phyloP scores from a whole-genome alignment of 352 stramenopile genomes.

The Phytopythium chamaehyphon region DNA sequence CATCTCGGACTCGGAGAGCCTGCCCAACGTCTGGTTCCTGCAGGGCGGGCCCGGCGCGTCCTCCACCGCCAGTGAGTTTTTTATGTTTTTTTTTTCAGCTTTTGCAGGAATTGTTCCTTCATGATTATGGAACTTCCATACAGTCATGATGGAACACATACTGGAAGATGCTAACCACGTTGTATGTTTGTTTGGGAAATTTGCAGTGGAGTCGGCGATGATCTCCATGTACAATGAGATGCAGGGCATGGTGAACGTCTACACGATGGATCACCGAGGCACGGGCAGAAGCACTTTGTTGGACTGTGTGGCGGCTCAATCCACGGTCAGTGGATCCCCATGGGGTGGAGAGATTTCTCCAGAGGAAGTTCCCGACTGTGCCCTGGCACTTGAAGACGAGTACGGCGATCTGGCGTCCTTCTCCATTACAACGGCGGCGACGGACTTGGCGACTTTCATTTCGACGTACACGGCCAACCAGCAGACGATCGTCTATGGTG shows the following conservation, averaged over 20 bases:
- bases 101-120: too few relatives aligned
- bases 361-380: conserved; percentile 23
- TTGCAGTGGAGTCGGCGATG: conserved; percentile 40
- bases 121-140: too few relatives aligned
- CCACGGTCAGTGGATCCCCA: conserved; percentile 19
- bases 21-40: conserved; percentile 18
- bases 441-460: conserved; percentile 22
- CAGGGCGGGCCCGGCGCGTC: conserved; percentile 24
- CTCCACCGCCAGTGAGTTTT: conserved; percentile 5
- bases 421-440: conserved; percentile 32
- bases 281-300: conserved; percentile 28
- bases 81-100: too few relatives aligned
- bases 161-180: too few relatives aligned
- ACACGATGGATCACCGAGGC: conserved; percentile 45
- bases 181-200: too few relatives aligned
- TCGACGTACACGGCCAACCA: conserved; percentile 15
- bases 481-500: conserved; percentile 21
- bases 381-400: conserved; percentile 22
- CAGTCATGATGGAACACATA: too few relatives aligned
- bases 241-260: conserved; percentile 28
- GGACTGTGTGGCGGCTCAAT: conserved; percentile 24
- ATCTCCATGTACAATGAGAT: conserved; percentile 18
- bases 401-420: conserved; percentile 27
- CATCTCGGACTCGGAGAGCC: not conserved
- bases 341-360: conserved; percentile 10